Evolutionary conservation across 1,139 yeast genomes (phyloP).

Genomic region (Kodamaea plutei): DNA sequence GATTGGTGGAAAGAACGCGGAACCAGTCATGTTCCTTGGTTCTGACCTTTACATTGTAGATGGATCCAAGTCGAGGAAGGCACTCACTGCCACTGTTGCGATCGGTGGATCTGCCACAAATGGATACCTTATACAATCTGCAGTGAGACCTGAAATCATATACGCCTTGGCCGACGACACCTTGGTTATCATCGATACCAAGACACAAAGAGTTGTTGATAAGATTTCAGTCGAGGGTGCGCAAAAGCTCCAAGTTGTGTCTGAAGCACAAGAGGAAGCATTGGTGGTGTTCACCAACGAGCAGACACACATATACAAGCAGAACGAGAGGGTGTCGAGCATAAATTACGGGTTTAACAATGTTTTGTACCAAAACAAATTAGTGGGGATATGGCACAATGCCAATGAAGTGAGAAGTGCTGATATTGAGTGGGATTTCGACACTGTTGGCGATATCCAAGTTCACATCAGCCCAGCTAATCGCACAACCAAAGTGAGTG

Average conservation of each 20-base stretch:
- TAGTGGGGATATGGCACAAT: conserved; percentile 36
- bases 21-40: conserved; percentile 11
- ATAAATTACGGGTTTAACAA: conserved; percentile 8
- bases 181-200: conserved; percentile 1
- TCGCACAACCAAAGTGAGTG: not conserved
- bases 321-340: conserved; percentile 1
- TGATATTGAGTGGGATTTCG: conserved; percentile 18
- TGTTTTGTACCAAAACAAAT: conserved; percentile 9
- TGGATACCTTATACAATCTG: conserved; percentile 5
- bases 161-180: conserved; percentile 5
- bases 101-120: not conserved
- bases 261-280: conserved; percentile 2
- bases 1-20: conserved; percentile 9
- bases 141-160: conserved; percentile 6
- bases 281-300: conserved; percentile 1
- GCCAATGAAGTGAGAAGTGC: conserved; percentile 25
- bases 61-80: conserved; percentile 11
- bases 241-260: conserved; percentile 1
- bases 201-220: not conserved
- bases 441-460: conserved; percentile 12
- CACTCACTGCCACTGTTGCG: conserved; percentile 1
- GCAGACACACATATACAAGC: conserved; percentile 1
- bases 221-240: conserved; percentile 6
- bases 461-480: conserved; percentile 3
- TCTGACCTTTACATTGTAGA: conserved; percentile 11